Conservation (phyloP, 2,329 filamentous ascomycete genomes). For the Aspergillus aculeatinus region DNA sequence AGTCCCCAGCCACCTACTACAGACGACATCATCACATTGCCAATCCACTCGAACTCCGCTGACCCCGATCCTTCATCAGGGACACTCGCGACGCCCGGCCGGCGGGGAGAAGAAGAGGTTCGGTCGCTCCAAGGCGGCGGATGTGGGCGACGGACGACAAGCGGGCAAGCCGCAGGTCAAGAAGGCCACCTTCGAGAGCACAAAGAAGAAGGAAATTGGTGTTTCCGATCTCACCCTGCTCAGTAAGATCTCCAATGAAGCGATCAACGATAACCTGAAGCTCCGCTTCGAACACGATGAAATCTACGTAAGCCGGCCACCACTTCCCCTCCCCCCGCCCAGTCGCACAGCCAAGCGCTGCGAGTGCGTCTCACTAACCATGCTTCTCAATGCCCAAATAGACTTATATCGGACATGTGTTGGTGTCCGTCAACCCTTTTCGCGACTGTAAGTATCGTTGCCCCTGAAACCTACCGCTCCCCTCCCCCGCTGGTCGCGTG, state of each 20-base stretch:
- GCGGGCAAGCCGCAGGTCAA: conserved; percentile 69
- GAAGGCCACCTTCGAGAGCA: conserved; percentile 92
- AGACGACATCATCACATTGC: neutral
- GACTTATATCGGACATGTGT: conserved; percentile 98
- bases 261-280: conserved; percentile 98
- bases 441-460: conserved; percentile 65
- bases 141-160: conserved; percentile 45
- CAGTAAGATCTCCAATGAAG: conserved; percentile 98
- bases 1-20: neutral
- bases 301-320: conserved; percentile 68
- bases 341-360: conserved; percentile 19
- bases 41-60: conserved; percentile 9
- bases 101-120: conserved; percentile 45
- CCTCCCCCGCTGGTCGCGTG: neutral
- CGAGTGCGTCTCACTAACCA: conserved; percentile 12
- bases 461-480: neutral
- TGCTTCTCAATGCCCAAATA: conserved; percentile 29
- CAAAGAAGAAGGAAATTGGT: conserved; percentile 98
- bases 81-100: conserved; percentile 45
- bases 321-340: neutral
- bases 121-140: conserved; percentile 43
- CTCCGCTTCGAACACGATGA: conserved; percentile 96
- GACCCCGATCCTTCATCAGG: conserved; percentile 29
- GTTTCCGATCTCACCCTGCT: conserved; percentile 96
- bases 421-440: conserved; percentile 98